A percentile compares a stretch with the other conserved stretches of the same genome.
Conservation (phyloP, 371 early-diverging fungal species). For the Rhizomucor miehei region DNA sequence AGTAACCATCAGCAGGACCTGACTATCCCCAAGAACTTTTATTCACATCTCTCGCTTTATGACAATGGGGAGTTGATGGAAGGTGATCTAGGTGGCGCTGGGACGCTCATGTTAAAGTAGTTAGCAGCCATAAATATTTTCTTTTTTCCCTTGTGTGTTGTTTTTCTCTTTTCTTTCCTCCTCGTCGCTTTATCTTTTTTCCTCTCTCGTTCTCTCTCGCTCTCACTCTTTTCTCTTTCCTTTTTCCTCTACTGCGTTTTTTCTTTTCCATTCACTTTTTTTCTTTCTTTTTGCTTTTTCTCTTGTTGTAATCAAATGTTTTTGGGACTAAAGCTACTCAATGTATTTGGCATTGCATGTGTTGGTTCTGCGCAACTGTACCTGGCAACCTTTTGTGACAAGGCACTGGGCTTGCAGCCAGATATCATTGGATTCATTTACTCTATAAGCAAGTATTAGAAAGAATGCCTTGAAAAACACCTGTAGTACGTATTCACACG, state of each 20-base stretch:
- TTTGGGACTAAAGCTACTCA: slow-evolving; percentile 31
- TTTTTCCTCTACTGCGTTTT: slow-evolving; percentile 2
- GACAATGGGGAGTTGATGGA: slow-evolving; percentile 15
- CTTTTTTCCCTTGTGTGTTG: neutral
- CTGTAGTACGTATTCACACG: neutral
- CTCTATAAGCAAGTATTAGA: slow-evolving; percentile 28
- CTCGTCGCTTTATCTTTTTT: slow-evolving; percentile 3
- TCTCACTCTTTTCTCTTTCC: neutral
- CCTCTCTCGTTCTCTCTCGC: neutral
- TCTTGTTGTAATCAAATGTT: slow-evolving; percentile 7
- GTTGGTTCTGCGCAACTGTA: slow-evolving; percentile 35
- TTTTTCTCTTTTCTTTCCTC: slow-evolving; percentile 2
- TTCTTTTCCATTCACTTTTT: neutral
- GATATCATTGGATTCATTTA: slow-evolving; percentile 39
- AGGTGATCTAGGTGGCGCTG: slow-evolving; percentile 24
- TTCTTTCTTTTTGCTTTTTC: slow-evolving; percentile 7
- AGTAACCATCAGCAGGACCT: slow-evolving; percentile 23
- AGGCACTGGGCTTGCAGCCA: slow-evolving; percentile 22
- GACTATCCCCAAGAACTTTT: slow-evolving; percentile 17
- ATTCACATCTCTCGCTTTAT: slow-evolving; percentile 24
- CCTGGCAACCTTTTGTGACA: slow-evolving; percentile 35
- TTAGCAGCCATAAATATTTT: slow-evolving; percentile 2
- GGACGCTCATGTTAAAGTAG: slow-evolving; percentile 32
- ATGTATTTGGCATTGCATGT: slow-evolving; percentile 34
- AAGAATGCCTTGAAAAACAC: too few species aligned